Conservation (phyloP, 2,329 filamentous ascomycete species). For the Elsinoe ampelina region DNA sequence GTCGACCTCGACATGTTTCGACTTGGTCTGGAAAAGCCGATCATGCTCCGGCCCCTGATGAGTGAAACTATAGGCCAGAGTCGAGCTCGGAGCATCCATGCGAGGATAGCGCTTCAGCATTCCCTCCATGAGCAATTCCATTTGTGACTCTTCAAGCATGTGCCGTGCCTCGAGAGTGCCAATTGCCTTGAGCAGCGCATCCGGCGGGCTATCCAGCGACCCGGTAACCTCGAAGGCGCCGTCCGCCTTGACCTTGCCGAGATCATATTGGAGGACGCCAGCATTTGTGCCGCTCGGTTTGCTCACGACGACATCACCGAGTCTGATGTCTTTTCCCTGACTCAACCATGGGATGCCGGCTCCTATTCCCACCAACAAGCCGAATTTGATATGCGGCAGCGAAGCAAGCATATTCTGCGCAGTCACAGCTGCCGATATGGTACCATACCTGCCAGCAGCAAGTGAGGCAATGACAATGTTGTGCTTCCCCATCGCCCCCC, state of each 20-base stretch:
- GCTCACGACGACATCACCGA: conserved; percentile 24
- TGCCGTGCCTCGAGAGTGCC: background rate
- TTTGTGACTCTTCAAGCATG: background rate
- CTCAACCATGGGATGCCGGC: conserved; percentile 6
- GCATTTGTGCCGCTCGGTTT: conserved; percentile 15
- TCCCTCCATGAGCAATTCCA: background rate
- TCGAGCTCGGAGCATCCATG: background rate
- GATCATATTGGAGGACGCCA: conserved; percentile 22
- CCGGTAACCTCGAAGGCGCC: conserved; percentile 16
- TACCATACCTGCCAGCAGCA: conserved; percentile 15
- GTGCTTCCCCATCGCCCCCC: conserved; percentile 15
- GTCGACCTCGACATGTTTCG: too few species aligned
- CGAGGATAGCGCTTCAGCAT: background rate
- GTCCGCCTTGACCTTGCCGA: conserved; percentile 15
- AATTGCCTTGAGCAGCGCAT: background rate
- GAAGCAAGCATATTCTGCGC: conserved; percentile 15
- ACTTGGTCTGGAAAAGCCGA: background rate
- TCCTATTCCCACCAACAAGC: conserved; percentile 12
- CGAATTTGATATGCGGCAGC: conserved; percentile 8
- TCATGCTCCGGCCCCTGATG: background rate
- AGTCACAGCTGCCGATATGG: conserved; percentile 14
- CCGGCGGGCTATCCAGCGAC: conserved; percentile 17
- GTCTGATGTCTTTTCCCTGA: conserved; percentile 19
- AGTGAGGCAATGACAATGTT: conserved; percentile 19
- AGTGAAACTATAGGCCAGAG: background rate